A percentile compares a stretch with the other conserved stretches of the same genome.
Conservation (phyloP, 2,329 filamentous ascomycete genomes). For the Aspergillus sclerotialis region DNA sequence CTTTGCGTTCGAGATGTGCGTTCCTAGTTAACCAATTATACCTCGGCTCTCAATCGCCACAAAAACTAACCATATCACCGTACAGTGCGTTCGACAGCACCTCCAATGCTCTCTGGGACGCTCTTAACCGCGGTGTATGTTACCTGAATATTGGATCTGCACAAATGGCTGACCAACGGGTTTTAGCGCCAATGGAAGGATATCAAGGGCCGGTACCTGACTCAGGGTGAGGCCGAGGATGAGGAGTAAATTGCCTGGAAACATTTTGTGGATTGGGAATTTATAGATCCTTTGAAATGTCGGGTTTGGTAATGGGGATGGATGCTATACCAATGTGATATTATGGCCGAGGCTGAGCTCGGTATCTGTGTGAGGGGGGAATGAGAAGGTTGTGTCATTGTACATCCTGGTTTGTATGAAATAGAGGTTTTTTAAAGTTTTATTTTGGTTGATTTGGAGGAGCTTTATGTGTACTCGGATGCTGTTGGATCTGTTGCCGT, state of each 20-base stretch:
- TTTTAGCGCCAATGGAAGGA: slow-evolving; percentile 98
- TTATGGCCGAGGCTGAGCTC: too few species aligned
- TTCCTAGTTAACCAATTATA: slow-evolving; percentile 11
- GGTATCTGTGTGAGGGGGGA: too few species aligned
- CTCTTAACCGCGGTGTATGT: slow-evolving; percentile 84
- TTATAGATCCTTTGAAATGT: too few species aligned
- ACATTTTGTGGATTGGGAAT: too few species aligned
- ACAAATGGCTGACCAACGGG: slow-evolving; percentile 8
- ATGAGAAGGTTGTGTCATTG: too few species aligned
- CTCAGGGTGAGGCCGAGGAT: slow-evolving; percentile 59
- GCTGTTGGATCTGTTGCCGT: too few species aligned
- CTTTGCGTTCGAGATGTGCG: slow-evolving; percentile 92
- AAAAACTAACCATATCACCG: slow-evolving; percentile 12
- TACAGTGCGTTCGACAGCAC: slow-evolving; percentile 71
- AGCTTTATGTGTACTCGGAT: too few species aligned
- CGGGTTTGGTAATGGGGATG: background rate
- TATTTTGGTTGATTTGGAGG: too few species aligned
- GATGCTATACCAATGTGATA: too few species aligned
- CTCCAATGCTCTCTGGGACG: slow-evolving; percentile 86
- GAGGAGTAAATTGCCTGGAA: slow-evolving; percentile 33
- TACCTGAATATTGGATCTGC: slow-evolving; percentile 2
- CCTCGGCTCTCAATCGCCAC: slow-evolving; percentile 1
- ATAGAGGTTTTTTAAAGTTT: too few species aligned
- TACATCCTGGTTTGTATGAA: background rate
- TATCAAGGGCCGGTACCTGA: slow-evolving; percentile 83